Conservation (phyloP, 2,329 filamentous ascomycete species). For the Alternaria atra region DNA sequence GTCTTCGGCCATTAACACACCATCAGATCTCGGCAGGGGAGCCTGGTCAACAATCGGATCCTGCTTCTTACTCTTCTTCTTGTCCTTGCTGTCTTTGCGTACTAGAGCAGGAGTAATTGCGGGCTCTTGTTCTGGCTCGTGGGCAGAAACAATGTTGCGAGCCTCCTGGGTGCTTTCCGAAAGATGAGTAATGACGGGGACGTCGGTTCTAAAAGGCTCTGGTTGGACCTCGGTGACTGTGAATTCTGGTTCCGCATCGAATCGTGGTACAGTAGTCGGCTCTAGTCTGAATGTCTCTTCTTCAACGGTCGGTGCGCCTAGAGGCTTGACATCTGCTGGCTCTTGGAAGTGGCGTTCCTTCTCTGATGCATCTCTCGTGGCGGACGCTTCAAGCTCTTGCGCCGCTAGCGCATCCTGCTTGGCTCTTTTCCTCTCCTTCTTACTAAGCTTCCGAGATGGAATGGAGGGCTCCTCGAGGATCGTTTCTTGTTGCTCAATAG, state of each 20-base stretch:
- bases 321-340: background rate
- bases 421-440: constrained; percentile 56
- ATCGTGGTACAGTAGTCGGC: background rate
- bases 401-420: constrained; percentile 13
- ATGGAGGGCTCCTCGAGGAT: constrained; percentile 3
- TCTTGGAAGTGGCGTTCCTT: background rate
- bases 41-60: constrained; percentile 2
- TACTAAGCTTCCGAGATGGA: constrained; percentile 43
- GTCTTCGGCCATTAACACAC: constrained; percentile 6
- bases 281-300: background rate
- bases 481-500: background rate
- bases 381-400: background rate
- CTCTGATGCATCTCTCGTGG: background rate
- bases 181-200: background rate
- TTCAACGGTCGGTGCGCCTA: background rate
- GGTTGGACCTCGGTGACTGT: background rate
- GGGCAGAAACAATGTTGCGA: background rate
- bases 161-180: constrained; percentile 2
- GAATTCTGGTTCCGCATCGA: background rate
- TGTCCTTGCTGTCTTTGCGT: constrained; percentile 41
- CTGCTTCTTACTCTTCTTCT: constrained; percentile 41
- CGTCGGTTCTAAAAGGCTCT: background rate
- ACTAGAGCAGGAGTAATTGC: constrained; percentile 23
- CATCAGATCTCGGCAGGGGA: constrained; percentile 14
- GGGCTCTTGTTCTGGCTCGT: constrained; percentile 17